These are phyloP conservation scores for Eruca vesicaria DNA, from an alignment of 441 rosid species.

Conservation along the genomic window DNA sequence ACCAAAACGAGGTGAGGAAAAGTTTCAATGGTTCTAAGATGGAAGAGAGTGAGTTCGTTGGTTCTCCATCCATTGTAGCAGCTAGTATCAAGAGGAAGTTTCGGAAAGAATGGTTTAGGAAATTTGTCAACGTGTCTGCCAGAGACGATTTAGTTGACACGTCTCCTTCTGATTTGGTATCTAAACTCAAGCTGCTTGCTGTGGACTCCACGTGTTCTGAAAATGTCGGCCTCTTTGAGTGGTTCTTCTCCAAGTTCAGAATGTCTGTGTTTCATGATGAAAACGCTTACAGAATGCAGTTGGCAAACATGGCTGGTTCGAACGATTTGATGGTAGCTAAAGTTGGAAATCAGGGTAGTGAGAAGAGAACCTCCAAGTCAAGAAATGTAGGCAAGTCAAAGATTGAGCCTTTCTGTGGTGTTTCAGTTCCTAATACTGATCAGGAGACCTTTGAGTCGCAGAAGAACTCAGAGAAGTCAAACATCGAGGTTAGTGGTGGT, in stretches of 20 bases:
- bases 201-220: conserved; percentile 44
- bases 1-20: conserved; percentile 33
- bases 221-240: conserved; percentile 45
- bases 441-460: not conserved
- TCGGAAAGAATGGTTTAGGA: conserved; percentile 55
- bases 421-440: conserved; percentile 41
- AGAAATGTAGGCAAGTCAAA: conserved; percentile 41
- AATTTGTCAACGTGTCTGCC: conserved; percentile 40
- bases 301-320: conserved; percentile 46
- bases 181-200: conserved; percentile 55
- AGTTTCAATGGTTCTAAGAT: conserved; percentile 30
- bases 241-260: conserved; percentile 87
- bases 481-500: not conserved
- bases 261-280: conserved; percentile 65
- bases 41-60: conserved; percentile 41
- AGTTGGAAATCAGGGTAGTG: not conserved
- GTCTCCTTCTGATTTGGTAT: conserved; percentile 53
- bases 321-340: conserved; percentile 34
- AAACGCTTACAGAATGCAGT: conserved; percentile 51
- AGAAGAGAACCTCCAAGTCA: conserved; percentile 40
- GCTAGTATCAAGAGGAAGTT: conserved; percentile 55
- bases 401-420: conserved; percentile 38
- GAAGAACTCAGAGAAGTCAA: conserved; percentile 8
- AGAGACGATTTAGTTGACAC: conserved; percentile 47
- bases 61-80: conserved; percentile 49